Evolutionary conservation across 768 basidiomycete species (phyloP).

Genomic region (Tremella yokohamensis): DNA sequence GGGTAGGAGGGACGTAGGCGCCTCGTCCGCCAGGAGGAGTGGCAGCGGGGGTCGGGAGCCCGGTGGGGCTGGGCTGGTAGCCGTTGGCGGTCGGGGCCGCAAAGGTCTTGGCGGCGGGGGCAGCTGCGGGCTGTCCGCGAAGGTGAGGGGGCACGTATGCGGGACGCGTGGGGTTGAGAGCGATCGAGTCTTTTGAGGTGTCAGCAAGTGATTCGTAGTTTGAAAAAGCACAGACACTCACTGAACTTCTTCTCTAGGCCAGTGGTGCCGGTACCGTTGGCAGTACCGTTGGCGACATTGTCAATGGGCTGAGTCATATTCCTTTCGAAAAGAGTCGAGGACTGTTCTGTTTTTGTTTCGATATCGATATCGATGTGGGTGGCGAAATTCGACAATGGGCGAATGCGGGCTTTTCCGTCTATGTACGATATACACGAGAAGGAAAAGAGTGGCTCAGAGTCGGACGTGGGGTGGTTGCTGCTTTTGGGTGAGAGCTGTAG

Average conservation of each 20-base stretch:
- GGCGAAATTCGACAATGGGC: constrained; percentile 4
- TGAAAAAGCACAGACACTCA: constrained; percentile 25
- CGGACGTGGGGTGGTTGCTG: neutral
- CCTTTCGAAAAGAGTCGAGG: constrained; percentile 21
- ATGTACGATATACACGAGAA: constrained; percentile 5
- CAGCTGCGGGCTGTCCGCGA: constrained; percentile 27
- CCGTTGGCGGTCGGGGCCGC: constrained; percentile 21
- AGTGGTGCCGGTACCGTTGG: constrained; percentile 29
- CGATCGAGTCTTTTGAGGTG: constrained; percentile 27
- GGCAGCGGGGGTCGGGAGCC: constrained; percentile 42
- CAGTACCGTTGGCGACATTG: constrained; percentile 21
- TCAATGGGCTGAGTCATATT: constrained; percentile 18
- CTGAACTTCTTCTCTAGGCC: constrained; percentile 47
- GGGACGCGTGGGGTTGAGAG: constrained; percentile 50
- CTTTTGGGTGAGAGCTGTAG: neutral
- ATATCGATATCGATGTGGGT: constrained; percentile 4
- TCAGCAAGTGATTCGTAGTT: constrained; percentile 3
- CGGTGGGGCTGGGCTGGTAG: constrained; percentile 25
- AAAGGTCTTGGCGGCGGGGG: constrained; percentile 28
- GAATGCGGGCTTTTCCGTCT: neutral
- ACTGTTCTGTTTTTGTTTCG: constrained; percentile 12
- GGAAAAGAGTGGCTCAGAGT: constrained; percentile 8
- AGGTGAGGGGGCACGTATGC: constrained; percentile 53
- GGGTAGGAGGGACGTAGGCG: constrained; percentile 31
- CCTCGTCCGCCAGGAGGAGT: constrained; percentile 30